These are phyloP conservation scores for Microthlaspi erraticum DNA, from an alignment of 345 rosid species.

Conservation along the genomic window DNA sequence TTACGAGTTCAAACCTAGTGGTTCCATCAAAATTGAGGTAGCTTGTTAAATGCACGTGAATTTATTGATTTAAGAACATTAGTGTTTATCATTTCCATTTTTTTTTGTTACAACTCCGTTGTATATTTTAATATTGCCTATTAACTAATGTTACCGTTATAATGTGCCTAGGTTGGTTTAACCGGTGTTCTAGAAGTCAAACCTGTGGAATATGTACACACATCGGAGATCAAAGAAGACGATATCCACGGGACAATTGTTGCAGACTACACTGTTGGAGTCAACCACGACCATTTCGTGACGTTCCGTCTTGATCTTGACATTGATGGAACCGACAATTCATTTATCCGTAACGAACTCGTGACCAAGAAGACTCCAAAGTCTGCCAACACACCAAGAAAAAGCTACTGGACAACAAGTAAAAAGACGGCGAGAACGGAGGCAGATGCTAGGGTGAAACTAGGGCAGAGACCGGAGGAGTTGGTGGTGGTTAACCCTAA, in stretches of 20 bases:
- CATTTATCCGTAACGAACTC: constrained; percentile 50
- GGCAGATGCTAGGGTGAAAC: constrained; percentile 46
- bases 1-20: constrained; percentile 52
- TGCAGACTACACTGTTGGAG: constrained; percentile 54
- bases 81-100: no score
- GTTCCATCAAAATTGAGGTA: background rate
- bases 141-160: no score
- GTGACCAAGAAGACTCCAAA: constrained; percentile 38
- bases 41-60: no score
- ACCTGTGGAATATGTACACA: constrained; percentile 43
- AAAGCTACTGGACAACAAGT: constrained; percentile 56
- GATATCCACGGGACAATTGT: constrained; percentile 54
- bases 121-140: no score
- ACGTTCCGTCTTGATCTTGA: constrained; percentile 59
- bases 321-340: constrained; percentile 54
- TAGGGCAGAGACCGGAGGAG: constrained; percentile 43
- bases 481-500: constrained; percentile 52
- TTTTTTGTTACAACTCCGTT: no score
- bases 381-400: constrained; percentile 46
- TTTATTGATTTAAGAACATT: no score
- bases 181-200: constrained; percentile 58
- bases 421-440: constrained; percentile 55
- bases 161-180: constrained; percentile 46
- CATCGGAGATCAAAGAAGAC: constrained; percentile 44
- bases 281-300: constrained; percentile 63